Conservation (phyloP, 805 yeast genomes). For the Candida parachauliodes region DNA sequence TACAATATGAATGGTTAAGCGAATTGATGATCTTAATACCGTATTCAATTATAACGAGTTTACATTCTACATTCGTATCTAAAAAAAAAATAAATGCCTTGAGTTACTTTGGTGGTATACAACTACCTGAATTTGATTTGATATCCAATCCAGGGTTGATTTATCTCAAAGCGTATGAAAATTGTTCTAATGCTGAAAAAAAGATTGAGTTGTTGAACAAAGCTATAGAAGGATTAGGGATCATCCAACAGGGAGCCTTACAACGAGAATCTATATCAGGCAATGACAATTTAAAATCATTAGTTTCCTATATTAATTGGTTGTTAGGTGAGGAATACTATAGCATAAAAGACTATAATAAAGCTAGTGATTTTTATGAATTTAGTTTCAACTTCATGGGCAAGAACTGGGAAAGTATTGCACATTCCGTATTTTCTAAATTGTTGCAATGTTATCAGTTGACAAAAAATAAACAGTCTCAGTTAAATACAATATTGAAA, state of each 20-base stretch:
- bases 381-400: constrained; percentile 4
- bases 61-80: constrained; percentile 13
- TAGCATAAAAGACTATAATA: constrained; percentile 8
- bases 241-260: constrained; percentile 1
- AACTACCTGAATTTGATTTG: constrained; percentile 22
- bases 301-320: constrained; percentile 35
- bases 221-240: constrained; percentile 10
- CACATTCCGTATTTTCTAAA: not conserved
- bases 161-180: constrained; percentile 18
- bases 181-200: constrained; percentile 20
- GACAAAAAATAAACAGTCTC: not conserved
- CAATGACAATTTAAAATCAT: constrained; percentile 4
- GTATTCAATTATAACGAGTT: constrained; percentile 24
- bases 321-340: constrained; percentile 50
- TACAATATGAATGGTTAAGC: constrained; percentile 67
- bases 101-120: constrained; percentile 32
- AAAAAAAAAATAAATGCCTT: constrained; percentile 13
- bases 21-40: constrained; percentile 53
- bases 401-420: constrained; percentile 2
- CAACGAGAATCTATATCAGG: constrained; percentile 2
- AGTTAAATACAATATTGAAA: constrained; percentile 5
- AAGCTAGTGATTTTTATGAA: constrained; percentile 20
- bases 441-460: constrained; percentile 4
- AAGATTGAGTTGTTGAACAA: constrained; percentile 33
- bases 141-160: constrained; percentile 28